phyloP scores from a whole-genome alignment of 2,329 filamentous ascomycete genomes.

The Drechslerella stenobrocha region DNA sequence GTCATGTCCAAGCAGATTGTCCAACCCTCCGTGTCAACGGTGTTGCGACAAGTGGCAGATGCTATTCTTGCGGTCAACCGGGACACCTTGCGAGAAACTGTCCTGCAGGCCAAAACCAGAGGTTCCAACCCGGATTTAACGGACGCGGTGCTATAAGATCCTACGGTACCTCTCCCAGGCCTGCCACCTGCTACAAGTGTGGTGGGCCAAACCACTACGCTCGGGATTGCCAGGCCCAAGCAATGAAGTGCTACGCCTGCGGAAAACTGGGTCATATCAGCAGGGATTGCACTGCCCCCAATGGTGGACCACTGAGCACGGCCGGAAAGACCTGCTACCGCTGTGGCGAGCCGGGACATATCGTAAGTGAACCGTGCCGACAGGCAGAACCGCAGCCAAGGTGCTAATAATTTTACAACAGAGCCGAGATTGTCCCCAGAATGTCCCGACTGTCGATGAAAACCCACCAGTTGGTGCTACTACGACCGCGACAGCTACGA shows the following conservation, averaged over 20 bases:
- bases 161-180: conserved; percentile 70
- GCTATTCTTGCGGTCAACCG: conserved; percentile 93
- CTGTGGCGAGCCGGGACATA: conserved; percentile 88
- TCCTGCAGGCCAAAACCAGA: conserved; percentile 62
- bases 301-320: conserved; percentile 91
- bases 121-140: conserved; percentile 62
- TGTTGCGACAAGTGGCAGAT: conserved; percentile 76
- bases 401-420: background rate
- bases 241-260: conserved; percentile 98
- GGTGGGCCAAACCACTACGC: conserved; percentile 95
- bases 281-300: conserved; percentile 91
- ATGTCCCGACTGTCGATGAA: conserved; percentile 60
- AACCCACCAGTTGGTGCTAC: conserved; percentile 57
- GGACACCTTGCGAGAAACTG: conserved; percentile 69
- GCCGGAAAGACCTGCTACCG: conserved; percentile 98
- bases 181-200: conserved; percentile 74
- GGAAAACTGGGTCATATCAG: conserved; percentile 70
- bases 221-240: conserved; percentile 95
- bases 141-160: conserved; percentile 75
- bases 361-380: conserved; percentile 32
- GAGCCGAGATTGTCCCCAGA: conserved; percentile 79
- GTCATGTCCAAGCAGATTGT: conserved; percentile 98
- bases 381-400: background rate
- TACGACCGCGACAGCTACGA: conserved; percentile 55
- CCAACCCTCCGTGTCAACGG: conserved; percentile 91